Percentiles rank a stretch among this genome's conserved stretches.
These are phyloP conservation scores for Pseudocercospora pini-densiflorae DNA, from an alignment of 2,329 filamentous ascomycete species.

Conservation along the genomic window DNA sequence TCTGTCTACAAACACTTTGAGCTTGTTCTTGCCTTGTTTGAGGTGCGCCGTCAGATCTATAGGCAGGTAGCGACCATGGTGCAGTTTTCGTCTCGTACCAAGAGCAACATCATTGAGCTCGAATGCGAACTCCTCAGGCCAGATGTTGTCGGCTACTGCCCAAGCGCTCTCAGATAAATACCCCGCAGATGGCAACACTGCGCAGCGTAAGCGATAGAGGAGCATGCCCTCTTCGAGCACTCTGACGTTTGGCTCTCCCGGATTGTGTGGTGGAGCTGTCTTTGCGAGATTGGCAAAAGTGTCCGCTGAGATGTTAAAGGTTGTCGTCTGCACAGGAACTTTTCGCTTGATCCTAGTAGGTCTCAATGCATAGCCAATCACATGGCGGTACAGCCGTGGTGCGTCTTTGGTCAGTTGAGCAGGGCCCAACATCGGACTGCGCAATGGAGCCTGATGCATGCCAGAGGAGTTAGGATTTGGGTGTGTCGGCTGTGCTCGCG, in stretches of 20 bases:
- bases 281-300: conserved; percentile 45
- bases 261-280: conserved; percentile 31
- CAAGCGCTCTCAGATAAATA: conserved; percentile 58
- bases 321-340: conserved; percentile 48
- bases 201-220: conserved; percentile 72
- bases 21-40: conserved; percentile 62
- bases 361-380: conserved; percentile 56
- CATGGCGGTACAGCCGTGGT: conserved; percentile 59
- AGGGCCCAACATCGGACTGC: conserved; percentile 53
- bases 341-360: conserved; percentile 48
- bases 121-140: conserved; percentile 74
- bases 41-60: conserved; percentile 72
- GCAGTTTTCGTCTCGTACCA: conserved; percentile 68
- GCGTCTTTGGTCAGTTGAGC: conserved; percentile 5
- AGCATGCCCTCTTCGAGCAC: conserved; percentile 57
- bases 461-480: conserved; percentile 53
- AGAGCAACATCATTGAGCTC: conserved; percentile 63
- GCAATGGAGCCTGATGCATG: conserved; percentile 64
- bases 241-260: conserved; percentile 39
- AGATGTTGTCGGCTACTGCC: conserved; percentile 66
- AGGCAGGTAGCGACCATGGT: conserved; percentile 76
- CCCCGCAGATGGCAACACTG: conserved; percentile 46
- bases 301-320: conserved; percentile 52
- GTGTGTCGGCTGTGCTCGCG: conserved; percentile 43
- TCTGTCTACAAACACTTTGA: conserved; percentile 59